A percentile compares a stretch with the other conserved stretches of the same genome.
Evolutionary conservation across 2,329 filamentous ascomycete genomes (phyloP).

Genomic region (Chrysosporium keratinophilum): DNA sequence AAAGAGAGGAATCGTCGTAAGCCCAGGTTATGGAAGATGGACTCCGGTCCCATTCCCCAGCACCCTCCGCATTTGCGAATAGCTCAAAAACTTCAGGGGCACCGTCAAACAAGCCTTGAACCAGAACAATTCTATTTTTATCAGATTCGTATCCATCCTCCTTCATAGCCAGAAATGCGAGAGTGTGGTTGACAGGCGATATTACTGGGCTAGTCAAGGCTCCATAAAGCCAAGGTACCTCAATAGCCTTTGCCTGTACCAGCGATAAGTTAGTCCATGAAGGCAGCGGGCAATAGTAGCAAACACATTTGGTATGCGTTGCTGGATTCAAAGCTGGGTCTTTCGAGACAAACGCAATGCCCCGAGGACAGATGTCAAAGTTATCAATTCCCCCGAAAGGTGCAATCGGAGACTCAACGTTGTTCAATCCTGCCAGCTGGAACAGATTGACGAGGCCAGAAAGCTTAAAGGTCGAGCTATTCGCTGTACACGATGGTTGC

Average conservation of each 20-base stretch:
- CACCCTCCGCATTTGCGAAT: conserved; percentile 30
- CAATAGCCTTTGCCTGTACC: conserved; percentile 22
- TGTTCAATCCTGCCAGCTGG: conserved; percentile 27
- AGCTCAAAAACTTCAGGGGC: conserved; percentile 24
- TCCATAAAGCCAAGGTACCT: conserved; percentile 26
- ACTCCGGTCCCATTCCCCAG: conserved; percentile 35
- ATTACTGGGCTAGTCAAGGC: conserved; percentile 39
- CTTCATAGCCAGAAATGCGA: conserved; percentile 37
- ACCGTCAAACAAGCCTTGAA: conserved; percentile 32
- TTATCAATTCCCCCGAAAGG: conserved; percentile 39
- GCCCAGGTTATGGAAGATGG: conserved; percentile 35
- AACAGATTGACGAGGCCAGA: conserved; percentile 37
- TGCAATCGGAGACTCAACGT: conserved; percentile 40
- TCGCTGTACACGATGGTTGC: conserved; percentile 24
- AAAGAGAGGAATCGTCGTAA: conserved; percentile 33
- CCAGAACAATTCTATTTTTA: conserved; percentile 37
- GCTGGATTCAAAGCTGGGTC: conserved; percentile 38
- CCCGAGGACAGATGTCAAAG: conserved; percentile 38
- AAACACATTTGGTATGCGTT: conserved; percentile 38
- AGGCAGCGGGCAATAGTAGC: conserved; percentile 38
- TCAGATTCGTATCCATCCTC: conserved; percentile 40
- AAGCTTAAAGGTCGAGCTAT: conserved; percentile 30
- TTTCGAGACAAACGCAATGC: conserved; percentile 39
- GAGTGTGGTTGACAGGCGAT: conserved; percentile 35
- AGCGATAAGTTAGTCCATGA: conserved; percentile 33